Evolutionary conservation across 305 asterid genomes (phyloP), one percentile per base, ranked within the genome.

Genomic region (Fraxinus xanthoxyloides): DNA sequence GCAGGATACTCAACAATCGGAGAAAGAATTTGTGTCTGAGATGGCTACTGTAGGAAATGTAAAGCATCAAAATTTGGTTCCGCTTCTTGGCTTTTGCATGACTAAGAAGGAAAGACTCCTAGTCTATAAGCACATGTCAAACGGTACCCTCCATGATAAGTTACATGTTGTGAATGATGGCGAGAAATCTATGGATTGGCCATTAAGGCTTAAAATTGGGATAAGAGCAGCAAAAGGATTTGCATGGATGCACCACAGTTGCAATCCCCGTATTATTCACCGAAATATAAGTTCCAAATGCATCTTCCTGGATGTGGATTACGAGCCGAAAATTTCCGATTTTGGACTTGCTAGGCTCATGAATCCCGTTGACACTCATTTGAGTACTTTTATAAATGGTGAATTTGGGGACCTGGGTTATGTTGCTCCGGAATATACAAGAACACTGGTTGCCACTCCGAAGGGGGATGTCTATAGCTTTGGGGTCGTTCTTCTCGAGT

Each of bases 321-420:
- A 85, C 26, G 97, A 93, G 59, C 95, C 98, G 67, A 94, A 89
- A 78, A 94, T 94, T 46, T 94, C 98, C 2, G 97, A 94, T 84
- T 93, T 94, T 46, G 98, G 98, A 32, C 93, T 94, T 2, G 98
- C 98, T n/a, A 81, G 98, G 79, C 95, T 94, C 59, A 92, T 94
- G 98, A 93, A 94, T 78, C 98, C 97, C 0, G 82, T 93, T 3
- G 97, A 94, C 87, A 91, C 98, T 17, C 98, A 94, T 81, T 79
- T 94, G 89, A 94, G 97, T 85, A 94, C 98, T 26, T 93, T 93
- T 40, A 97, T 94, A 72, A 94, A 94, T 56, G 97, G 98, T 1
- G 97, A 94, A 78, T 94, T 94, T 2, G 98, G 98, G 26, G 98
- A 93, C 65, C 80, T 88, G 82, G 98, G 98, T 32, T 94, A 94